Base-by-base conservation (phyloP, 2,329 filamentous ascomycete species). In the Fusarium cyanostomum region DNA sequence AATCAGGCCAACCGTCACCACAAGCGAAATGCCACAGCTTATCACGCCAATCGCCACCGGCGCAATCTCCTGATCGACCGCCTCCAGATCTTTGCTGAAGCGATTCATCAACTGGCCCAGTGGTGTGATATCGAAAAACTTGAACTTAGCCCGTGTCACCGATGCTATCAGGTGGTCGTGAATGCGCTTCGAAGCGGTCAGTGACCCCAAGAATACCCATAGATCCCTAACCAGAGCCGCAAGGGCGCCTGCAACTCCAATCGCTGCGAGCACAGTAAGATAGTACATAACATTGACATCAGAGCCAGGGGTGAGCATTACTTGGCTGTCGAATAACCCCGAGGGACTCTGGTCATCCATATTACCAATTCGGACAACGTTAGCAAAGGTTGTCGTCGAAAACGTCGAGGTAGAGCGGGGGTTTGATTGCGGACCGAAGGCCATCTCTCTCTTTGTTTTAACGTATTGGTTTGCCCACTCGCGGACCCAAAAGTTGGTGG, bases 51-150 rank as follows among this genome's bases (percentile, higher is more conserved):
- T 94, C 18, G 95, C 94, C 35, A 96, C 89, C 3, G 94, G 92
- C 1, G 95, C 94, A 56, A 99, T 92, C 75, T 99, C 95, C 74
- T 99, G 95, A 68, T 99, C 95, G 16, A 99, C 85, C 10, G 93
- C 89, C 75, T 99, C 94, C 12, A 99, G 86, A 75, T 99, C 95
- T 77, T 98, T 98, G 75, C 94, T 98, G 79, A 99, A 99, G 16
- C 95, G 88, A 77, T 99, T 99, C 89, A 98, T 98, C 71, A 99
- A 84, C 77, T 97, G 94, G 11, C 95, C 95, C 0, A 98, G 85
- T 3, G 95, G 95, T 1, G 95, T 99, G 1, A 94, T 91, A 72
- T 99, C 95, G 72, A 99, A 99, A 80, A 99, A 99, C 73, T 92
- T 93, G 82, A 99, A 98, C 74, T 93, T 94, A 27, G 95, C 95